phyloP scores from a whole-genome alignment of 1,284 basidiomycete genomes.

The Pseudozyma thailandica region DNA sequence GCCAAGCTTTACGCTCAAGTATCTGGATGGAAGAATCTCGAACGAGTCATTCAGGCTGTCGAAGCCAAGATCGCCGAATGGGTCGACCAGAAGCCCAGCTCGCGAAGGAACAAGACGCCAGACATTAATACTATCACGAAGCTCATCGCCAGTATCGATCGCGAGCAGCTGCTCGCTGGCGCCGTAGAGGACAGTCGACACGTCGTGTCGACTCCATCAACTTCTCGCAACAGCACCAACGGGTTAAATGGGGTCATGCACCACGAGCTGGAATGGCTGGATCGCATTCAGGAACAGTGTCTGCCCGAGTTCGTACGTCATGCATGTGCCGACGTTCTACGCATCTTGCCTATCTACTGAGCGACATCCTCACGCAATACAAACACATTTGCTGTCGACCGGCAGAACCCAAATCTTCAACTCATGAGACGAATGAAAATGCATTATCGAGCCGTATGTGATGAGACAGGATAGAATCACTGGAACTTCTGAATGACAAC shows the following conservation, averaged over 20 bases:
- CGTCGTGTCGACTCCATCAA: background rate
- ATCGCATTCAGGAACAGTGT: slow-evolving; percentile 48
- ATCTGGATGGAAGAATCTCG: slow-evolving; percentile 45
- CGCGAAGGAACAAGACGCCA: slow-evolving; percentile 26
- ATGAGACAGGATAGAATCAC: slow-evolving; percentile 5
- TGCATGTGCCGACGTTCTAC: slow-evolving; percentile 36
- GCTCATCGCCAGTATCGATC: slow-evolving; percentile 52
- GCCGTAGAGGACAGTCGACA: slow-evolving; percentile 21
- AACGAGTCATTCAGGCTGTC: slow-evolving; percentile 43
- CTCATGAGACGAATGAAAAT: background rate
- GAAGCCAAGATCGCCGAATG: slow-evolving; percentile 44
- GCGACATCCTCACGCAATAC: no score
- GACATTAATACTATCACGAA: slow-evolving; percentile 43
- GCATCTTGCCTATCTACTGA: slow-evolving; percentile 46
- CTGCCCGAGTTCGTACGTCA: slow-evolving; percentile 44
- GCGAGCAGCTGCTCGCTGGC: slow-evolving; percentile 46
- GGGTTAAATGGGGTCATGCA: slow-evolving; percentile 5
- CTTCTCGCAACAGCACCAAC: background rate
- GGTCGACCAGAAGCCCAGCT: slow-evolving; percentile 34
- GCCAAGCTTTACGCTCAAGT: slow-evolving; percentile 35
- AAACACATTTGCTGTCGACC: no score
- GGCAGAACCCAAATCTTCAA: no score
- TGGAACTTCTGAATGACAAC: slow-evolving; percentile 65
- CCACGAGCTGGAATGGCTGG: slow-evolving; percentile 50
- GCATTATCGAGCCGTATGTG: background rate